Evolutionary conservation across 2,329 filamentous ascomycete genomes (phyloP), one percentile per base, ranked within the genome.

Genomic region (Talaromyces piceae): DNA sequence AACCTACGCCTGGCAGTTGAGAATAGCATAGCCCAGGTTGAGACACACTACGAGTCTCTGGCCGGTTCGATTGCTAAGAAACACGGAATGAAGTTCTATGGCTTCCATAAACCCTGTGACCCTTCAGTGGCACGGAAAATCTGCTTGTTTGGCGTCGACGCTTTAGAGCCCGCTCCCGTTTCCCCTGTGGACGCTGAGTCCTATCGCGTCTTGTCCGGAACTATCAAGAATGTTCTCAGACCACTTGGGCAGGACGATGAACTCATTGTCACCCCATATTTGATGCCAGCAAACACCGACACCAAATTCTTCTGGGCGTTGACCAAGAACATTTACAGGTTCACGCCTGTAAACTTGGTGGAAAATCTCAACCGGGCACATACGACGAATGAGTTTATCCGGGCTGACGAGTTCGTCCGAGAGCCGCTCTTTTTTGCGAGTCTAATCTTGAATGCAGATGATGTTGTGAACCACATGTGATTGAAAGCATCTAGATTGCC

Each of bases 1-100:
- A 81, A 82, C 59, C 77, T 81, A 63, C 77, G 79, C 6, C 72
- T 81, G 28, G 77, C 77, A n/a, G 69, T 77, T n/a, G 77, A 79
- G 53, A 73, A 78, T 55, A 72, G 71, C 1, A 72, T 76, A 3
- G 61, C 72, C 9, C 62, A 68, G 22, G 67, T 79, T 2, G 73
- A 71, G 54, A 61, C 68, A 25, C 76, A 77, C 37, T 67, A 79
- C 7, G 55, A 74, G 3, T 59, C 70, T n/a, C 63, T 77, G 31
- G 68, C 77, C 30, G 56, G 64, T 45, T 71, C 73, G 1, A 67
- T 79, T 37, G 71, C 75, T 0, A 64, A 74, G 51, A 73, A 77
- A 20, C 61, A 84, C 63, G 44, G 52, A 11, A 58, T 61, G 55
- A 23, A 45, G 18, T 59, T 61, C 37, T 47, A 55, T 45, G 58